Evolutionary conservation across 2,329 filamentous ascomycete species (phyloP).

Genomic region (Claviceps sp.): DNA sequence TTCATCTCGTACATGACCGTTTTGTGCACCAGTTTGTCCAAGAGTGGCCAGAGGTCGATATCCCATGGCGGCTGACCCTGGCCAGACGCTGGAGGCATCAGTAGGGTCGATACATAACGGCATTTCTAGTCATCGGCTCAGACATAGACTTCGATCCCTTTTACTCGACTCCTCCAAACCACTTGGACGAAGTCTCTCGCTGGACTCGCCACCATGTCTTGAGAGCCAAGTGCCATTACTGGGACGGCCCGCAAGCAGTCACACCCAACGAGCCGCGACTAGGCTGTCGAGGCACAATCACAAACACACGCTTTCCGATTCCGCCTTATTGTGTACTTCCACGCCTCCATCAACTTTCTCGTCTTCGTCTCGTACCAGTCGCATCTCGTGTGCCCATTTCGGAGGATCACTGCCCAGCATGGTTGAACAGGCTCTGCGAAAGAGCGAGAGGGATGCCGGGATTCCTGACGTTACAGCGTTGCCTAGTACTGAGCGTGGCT

Average conservation of each 20-base stretch:
- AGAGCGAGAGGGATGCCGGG: neutral
- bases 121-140: neutral
- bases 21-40: neutral
- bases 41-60: neutral
- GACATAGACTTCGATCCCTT: neutral
- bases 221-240: neutral
- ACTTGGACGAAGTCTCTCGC: neutral
- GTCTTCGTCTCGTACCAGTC: neutral
- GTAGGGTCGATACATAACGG: neutral
- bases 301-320: neutral
- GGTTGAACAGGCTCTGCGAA: neutral
- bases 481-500: neutral
- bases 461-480: neutral
- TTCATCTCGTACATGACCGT: neutral
- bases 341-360: neutral
- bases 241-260: neutral
- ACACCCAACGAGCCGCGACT: neutral
- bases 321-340: neutral
- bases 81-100: neutral
- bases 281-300: conserved; percentile 1
- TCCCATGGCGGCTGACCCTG: neutral
- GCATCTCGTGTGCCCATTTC: conserved; percentile 1
- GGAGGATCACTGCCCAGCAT: conserved; percentile 1
- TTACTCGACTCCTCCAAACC: neutral
- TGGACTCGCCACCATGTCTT: neutral